A percentile compares a stretch with the other conserved stretches of the same genome.
phyloP scores from a whole-genome alignment of 2,329 filamentous ascomycete genomes.

The Diaporthe ampelina region DNA sequence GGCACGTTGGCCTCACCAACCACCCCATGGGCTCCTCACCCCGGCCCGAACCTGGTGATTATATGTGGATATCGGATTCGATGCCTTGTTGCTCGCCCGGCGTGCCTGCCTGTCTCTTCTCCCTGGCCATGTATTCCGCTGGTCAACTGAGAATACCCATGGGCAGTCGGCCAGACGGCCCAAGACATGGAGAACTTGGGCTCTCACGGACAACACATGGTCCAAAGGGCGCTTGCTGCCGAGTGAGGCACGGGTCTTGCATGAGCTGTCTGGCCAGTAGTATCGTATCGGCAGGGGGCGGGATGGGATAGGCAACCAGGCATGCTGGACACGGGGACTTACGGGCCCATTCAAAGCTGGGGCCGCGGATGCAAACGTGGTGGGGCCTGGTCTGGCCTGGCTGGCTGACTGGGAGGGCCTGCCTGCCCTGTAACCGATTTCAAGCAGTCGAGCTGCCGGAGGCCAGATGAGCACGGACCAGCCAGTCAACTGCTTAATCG shows the following conservation, averaged over 20 bases:
- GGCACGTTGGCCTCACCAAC: constrained; percentile 25
- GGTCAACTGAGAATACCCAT: not conserved
- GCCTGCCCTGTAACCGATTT: constrained; percentile 3
- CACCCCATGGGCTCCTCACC: constrained; percentile 1
- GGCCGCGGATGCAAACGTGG: constrained; percentile 14
- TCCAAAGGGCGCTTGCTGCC: not conserved
- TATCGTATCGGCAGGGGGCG: constrained; percentile 6
- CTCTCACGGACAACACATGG: not conserved
- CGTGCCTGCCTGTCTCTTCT: not conserved
- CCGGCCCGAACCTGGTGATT: not conserved
- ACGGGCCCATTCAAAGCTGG: constrained; percentile 20
- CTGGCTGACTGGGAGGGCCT: not conserved
- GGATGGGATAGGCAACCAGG: not conserved
- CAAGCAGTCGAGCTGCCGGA: not conserved
- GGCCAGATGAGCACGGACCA: constrained; percentile 26
- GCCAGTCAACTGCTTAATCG: not conserved
- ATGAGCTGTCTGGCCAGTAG: constrained; percentile 10
- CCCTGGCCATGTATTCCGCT: not conserved
- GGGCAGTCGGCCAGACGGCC: too few species aligned
- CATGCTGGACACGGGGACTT: constrained; percentile 24
- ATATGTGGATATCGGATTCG: not conserved
- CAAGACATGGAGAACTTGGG: not conserved
- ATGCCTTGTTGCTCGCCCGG: not conserved
- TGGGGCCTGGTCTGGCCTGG: not conserved
- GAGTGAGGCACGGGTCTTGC: constrained; percentile 5